Evolutionary conservation across 2,329 filamentous ascomycete genomes (phyloP).

Genomic region (Aspergillus sp.): DNA sequence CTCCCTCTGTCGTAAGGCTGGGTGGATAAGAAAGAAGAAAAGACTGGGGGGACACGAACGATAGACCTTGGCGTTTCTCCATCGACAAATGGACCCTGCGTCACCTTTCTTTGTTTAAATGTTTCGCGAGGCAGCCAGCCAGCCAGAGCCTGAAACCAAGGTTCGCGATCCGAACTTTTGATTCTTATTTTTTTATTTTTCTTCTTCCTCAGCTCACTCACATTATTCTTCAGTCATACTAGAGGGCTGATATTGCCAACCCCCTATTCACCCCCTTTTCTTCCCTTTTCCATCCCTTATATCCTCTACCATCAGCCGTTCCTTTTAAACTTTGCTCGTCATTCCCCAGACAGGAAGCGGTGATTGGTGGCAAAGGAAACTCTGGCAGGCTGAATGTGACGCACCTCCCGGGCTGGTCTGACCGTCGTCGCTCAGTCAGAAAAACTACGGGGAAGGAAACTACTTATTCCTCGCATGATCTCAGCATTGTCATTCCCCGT

Average conservation of each 20-base stretch:
- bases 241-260: neutral
- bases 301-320: neutral
- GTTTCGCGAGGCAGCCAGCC: neutral
- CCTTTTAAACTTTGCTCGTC: neutral
- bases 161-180: neutral
- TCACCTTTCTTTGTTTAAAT: neutral
- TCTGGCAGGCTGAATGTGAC: neutral
- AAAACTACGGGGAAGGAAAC: neutral
- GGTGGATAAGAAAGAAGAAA: neutral
- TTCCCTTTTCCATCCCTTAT: neutral
- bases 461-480: neutral
- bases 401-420: constrained; percentile 7
- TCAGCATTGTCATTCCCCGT: neutral
- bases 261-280: neutral
- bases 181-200: neutral
- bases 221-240: neutral
- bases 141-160: neutral
- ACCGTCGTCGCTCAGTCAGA: constrained; percentile 8
- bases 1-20: neutral
- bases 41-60: neutral
- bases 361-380: constrained; percentile 6
- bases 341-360: neutral
- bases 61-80: neutral
- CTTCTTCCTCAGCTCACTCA: neutral
- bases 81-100: constrained; percentile 1